Evolutionary conservation across 2,329 filamentous ascomycete species (phyloP).

Genomic region (Monosporascus sp.): DNA sequence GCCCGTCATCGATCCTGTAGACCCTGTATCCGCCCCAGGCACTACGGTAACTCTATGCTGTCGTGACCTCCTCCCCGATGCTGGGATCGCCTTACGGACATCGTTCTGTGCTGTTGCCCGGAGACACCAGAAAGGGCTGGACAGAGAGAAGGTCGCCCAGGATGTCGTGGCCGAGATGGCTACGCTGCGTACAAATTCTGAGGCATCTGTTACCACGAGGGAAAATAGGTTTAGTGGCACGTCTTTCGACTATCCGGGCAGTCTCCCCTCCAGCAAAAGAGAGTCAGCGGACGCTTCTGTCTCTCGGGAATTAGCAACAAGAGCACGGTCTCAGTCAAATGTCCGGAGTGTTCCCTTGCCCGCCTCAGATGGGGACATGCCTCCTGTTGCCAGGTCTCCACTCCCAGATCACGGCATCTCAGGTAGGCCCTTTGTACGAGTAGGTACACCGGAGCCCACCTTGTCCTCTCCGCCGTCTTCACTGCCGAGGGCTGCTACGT

Average conservation of each 20-base stretch:
- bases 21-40: slow-evolving; percentile 21
- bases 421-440: slow-evolving; percentile 49
- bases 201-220: slow-evolving; percentile 11
- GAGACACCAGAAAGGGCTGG: slow-evolving; percentile 33
- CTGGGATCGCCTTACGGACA: slow-evolving; percentile 40
- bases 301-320: slow-evolving; percentile 9
- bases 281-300: slow-evolving; percentile 1
- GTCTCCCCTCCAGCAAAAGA: slow-evolving; percentile 8
- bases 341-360: slow-evolving; percentile 4
- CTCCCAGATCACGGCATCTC: slow-evolving; percentile 46
- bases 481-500: slow-evolving; percentile 17
- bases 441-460: slow-evolving; percentile 30
- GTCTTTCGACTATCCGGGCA: slow-evolving; percentile 8
- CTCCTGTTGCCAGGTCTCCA: slow-evolving; percentile 19
- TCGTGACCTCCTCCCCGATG: slow-evolving; percentile 40
- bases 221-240: slow-evolving; percentile 12
- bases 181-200: slow-evolving; percentile 17
- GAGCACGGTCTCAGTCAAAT: slow-evolving; percentile 12
- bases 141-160: slow-evolving; percentile 39
- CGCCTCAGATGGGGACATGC: slow-evolving; percentile 12
- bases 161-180: slow-evolving; percentile 37
- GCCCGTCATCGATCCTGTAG: slow-evolving; percentile 15
- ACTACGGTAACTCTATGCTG: slow-evolving; percentile 41
- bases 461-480: slow-evolving; percentile 21
- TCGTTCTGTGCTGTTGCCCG: slow-evolving; percentile 47